These are phyloP conservation scores for Calonectria naviculata DNA, from an alignment of 2,329 filamentous ascomycete species.

Conservation along the genomic window DNA sequence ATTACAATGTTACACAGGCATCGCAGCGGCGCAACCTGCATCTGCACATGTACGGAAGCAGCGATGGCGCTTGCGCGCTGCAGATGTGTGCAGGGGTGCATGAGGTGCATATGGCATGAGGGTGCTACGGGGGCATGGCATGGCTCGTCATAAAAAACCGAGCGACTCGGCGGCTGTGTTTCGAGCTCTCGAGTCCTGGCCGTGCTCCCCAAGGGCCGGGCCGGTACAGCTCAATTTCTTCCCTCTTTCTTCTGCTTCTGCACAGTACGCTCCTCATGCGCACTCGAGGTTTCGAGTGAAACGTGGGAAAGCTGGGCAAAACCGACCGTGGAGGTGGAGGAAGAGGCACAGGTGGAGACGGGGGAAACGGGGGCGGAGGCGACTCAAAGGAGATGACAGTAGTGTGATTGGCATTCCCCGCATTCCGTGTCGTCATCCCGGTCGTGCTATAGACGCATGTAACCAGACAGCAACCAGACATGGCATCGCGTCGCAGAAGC, in stretches of 20 bases:
- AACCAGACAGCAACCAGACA: conserved; percentile 39
- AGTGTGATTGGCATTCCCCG: conserved; percentile 40
- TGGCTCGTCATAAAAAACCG: neutral
- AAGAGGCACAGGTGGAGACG: conserved; percentile 7
- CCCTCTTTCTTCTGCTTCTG: neutral
- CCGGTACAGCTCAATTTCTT: neutral
- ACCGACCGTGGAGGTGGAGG: neutral
- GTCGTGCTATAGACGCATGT: conserved; percentile 36
- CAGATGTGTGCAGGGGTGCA: conserved; percentile 6
- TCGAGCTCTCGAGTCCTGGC: neutral
- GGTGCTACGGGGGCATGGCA: neutral
- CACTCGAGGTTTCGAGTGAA: neutral
- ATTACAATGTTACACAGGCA: conserved; percentile 12
- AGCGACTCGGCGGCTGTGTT: neutral
- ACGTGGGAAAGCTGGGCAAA: neutral
- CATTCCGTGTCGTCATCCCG: conserved; percentile 49
- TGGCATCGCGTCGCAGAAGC: conserved; percentile 22
- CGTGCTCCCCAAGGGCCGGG: neutral
- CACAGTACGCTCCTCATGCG: neutral
- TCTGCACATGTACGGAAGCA: conserved; percentile 4
- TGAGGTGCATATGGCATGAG: conserved; percentile 5
- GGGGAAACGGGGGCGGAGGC: neutral
- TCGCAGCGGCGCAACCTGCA: conserved; percentile 4
- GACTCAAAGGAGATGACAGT: conserved; percentile 13
- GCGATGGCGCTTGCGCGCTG: conserved; percentile 13